These are phyloP conservation scores for Suillus americanus DNA, from an alignment of 768 basidiomycete genomes.

Conservation along the genomic window DNA sequence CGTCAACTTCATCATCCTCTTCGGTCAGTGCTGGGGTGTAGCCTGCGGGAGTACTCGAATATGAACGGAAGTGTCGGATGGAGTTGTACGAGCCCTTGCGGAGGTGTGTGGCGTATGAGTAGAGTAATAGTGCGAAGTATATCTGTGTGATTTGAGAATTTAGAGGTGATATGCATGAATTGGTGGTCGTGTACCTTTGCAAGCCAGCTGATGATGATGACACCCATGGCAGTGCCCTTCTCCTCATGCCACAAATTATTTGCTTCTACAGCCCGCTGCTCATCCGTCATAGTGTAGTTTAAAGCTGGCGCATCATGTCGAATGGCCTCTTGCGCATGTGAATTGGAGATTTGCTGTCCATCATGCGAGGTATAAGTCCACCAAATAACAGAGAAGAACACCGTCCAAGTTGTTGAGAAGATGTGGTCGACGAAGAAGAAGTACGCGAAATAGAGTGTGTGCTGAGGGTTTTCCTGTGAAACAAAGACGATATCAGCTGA, in stretches of 20 bases:
- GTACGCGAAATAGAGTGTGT: conserved; percentile 88
- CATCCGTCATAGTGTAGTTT: conserved; percentile 57
- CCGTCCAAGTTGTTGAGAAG: conserved; percentile 87
- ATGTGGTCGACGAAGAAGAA: conserved; percentile 91
- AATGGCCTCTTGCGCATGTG: conserved; percentile 84
- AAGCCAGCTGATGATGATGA: conserved; percentile 84
- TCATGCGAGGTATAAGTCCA: conserved; percentile 93
- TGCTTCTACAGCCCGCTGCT: conserved; percentile 70
- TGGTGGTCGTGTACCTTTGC: conserved; percentile 63
- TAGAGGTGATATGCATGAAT: neutral
- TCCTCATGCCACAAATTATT: conserved; percentile 87
- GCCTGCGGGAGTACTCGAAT: conserved; percentile 20
- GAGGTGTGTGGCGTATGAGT: conserved; percentile 92
- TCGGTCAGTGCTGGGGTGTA: conserved; percentile 37
- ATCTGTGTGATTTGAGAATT: conserved; percentile 47
- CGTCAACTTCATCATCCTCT: conserved; percentile 65
- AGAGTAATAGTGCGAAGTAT: conserved; percentile 87
- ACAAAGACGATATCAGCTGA: conserved; percentile 4
- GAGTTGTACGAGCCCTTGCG: conserved; percentile 88
- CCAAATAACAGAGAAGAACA: conserved; percentile 88
- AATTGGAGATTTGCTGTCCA: conserved; percentile 77
- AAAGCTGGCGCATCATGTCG: conserved; percentile 54
- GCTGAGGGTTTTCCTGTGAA: conserved; percentile 80
- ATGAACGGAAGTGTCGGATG: conserved; percentile 47
- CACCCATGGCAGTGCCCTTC: conserved; percentile 73